Conservation (phyloP, 345 rosid genomes). For the Brassica carinata region DNA sequence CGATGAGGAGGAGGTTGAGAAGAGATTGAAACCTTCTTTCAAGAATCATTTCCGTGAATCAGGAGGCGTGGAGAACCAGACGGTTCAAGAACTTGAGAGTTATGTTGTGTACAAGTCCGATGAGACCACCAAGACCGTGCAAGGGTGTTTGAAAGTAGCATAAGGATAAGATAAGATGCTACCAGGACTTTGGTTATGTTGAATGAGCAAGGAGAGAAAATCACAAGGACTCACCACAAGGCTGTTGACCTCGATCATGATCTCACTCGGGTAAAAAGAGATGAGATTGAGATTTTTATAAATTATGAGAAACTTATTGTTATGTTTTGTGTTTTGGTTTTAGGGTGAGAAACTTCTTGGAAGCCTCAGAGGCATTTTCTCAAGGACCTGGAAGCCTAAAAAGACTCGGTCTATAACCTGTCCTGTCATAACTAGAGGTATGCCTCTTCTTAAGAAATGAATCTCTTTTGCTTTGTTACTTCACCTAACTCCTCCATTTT, state of each 20-base stretch:
- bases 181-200: conserved; percentile 70
- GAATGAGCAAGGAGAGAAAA: conserved; percentile 88
- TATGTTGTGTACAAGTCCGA: conserved; percentile 80
- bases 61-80: conserved; percentile 68
- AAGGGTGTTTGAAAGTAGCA: conserved; percentile 82
- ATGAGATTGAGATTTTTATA: neutral
- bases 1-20: conserved; percentile 40
- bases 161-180: conserved; percentile 72
- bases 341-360: conserved; percentile 97
- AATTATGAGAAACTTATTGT: neutral
- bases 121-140: conserved; percentile 76
- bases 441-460: conserved; percentile 4
- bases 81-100: conserved; percentile 78
- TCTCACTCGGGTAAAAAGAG: conserved; percentile 68
- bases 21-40: conserved; percentile 34
- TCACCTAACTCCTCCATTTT: neutral
- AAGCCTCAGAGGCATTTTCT: conserved; percentile 82
- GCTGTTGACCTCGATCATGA: conserved; percentile 78
- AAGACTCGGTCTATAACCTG: conserved; percentile 65
- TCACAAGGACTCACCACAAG: conserved; percentile 58
- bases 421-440: conserved; percentile 70
- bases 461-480: conserved; percentile 7
- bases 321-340: conserved; percentile 31
- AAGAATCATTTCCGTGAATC: conserved; percentile 69
- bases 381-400: conserved; percentile 91